Evolutionary conservation across 2,329 filamentous ascomycete species (phyloP), one percentile per base, ranked within the genome.

Genomic region (Talaromyces funiculosus): DNA sequence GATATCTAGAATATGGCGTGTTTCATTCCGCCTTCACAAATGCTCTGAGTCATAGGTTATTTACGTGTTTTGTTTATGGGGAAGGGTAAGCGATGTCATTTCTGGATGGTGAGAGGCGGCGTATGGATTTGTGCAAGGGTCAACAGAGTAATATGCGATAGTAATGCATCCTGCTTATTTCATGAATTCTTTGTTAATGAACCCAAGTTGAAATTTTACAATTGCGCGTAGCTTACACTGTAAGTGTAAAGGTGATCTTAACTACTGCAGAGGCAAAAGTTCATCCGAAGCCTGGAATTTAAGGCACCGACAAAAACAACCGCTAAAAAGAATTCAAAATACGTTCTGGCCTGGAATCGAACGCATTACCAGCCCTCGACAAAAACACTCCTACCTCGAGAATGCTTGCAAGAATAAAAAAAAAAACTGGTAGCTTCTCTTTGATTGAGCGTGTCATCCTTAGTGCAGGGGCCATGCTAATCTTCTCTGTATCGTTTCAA

Each of bases 371-470:
- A 18, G 14, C 33, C 6, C 2, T 9, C 54, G 16, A 9, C 40
- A 43, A 47, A 45, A 57, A 33, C 26, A 43, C 43, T 38, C 18
- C 29, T 38, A 57, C 54, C 54, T 57, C 38, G 6, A 57, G 16
- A 33, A 20, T 57, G 16, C 38, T 49, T 57, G 38, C 38, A 43
- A 18, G 31, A 42, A 37, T 24, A 8, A 38, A 56, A 31, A 84
- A 86, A 86, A 87, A 86, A 84, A 85, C 79, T 81, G 80, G 81
- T 82, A 84, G 85, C 82, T 84, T 87, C 86, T 88, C 86, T 89
- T 88, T 88, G 85, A 85, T 86, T 85, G 82, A 88, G 86, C 86
- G 87, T 92, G 89, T 92, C 90, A 93, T 92, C 90, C 90, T 93
- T 93, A 92, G 90, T 86, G 84, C 83, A 86, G 83, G 84, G 87